These are phyloP conservation scores for Posidonia australis DNA, from an alignment of 106 monocot species.

Conservation along the genomic window DNA sequence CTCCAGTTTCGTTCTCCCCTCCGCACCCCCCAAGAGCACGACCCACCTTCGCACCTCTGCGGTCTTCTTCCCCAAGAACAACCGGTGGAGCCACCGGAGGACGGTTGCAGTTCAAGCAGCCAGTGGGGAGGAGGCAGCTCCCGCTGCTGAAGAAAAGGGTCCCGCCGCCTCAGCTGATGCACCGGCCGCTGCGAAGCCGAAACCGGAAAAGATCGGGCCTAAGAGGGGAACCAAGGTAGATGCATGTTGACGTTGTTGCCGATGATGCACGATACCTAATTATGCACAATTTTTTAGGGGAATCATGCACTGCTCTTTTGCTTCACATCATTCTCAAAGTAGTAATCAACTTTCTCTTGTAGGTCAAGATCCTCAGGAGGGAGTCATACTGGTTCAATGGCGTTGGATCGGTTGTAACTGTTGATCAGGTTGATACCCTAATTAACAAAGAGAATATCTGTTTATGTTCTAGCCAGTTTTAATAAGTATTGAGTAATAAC, in stretches of 20 bases:
- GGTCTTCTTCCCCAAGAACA: slow-evolving; percentile 28
- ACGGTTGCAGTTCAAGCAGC: slow-evolving; percentile 51
- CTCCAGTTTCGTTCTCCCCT: slow-evolving; percentile 37
- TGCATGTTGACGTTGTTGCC: background rate
- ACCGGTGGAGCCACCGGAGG: slow-evolving; percentile 4
- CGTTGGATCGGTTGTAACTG: slow-evolving; percentile 32
- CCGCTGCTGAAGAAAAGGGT: background rate
- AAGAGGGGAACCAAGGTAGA: slow-evolving; percentile 70
- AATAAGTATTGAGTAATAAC: background rate
- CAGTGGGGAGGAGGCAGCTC: slow-evolving; percentile 14
- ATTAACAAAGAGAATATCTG: too few relatives aligned
- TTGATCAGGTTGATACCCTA: slow-evolving; percentile 25
- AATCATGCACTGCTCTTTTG: too few relatives aligned
- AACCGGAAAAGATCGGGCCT: slow-evolving; percentile 49
- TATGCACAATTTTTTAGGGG: too few relatives aligned
- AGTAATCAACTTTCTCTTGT: slow-evolving; percentile 1
- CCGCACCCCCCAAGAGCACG: slow-evolving; percentile 13
- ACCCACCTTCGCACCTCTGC: slow-evolving; percentile 12
- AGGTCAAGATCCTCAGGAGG: slow-evolving; percentile 45
- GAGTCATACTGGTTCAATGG: slow-evolving; percentile 48
- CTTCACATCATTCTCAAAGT: background rate
- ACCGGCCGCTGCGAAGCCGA: slow-evolving; percentile 14
- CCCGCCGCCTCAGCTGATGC: background rate
- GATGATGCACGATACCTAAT: too few relatives aligned
- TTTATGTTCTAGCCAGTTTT: too few relatives aligned